These are phyloP conservation scores for Glebionis coronaria DNA, from an alignment of 129 eudicot genomes.

Conservation along the genomic window DNA sequence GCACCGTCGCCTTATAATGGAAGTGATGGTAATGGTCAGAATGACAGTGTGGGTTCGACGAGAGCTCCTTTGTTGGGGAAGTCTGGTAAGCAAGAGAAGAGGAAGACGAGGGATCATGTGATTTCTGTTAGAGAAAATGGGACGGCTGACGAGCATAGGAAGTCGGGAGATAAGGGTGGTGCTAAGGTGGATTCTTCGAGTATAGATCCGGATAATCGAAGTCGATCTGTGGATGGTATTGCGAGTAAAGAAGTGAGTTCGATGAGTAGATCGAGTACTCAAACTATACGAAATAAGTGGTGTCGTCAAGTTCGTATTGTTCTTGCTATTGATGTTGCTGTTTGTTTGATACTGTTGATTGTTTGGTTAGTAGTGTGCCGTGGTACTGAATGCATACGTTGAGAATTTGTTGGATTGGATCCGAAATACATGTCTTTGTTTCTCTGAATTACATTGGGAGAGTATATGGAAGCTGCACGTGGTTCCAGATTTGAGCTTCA, in stretches of 20 bases:
- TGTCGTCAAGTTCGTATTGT: slow-evolving; percentile 72
- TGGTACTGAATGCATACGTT: slow-evolving; percentile 54
- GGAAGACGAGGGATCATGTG: slow-evolving; percentile 59
- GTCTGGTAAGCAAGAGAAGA: slow-evolving; percentile 48
- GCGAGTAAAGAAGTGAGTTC: slow-evolving; percentile 45
- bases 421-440: slow-evolving; percentile 11
- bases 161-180: slow-evolving; percentile 45
- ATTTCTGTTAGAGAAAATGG: slow-evolving; percentile 59
- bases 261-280: slow-evolving; percentile 45
- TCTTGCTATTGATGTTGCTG: slow-evolving; percentile 62
- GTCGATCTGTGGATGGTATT: slow-evolving; percentile 31
- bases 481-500: slow-evolving; percentile 26
- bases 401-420: slow-evolving; percentile 18
- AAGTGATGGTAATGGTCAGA: slow-evolving; percentile 26
- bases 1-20: slow-evolving; percentile 28
- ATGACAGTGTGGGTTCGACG: slow-evolving; percentile 42
- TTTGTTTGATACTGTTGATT: slow-evolving; percentile 51
- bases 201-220: slow-evolving; percentile 35
- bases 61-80: slow-evolving; percentile 76
- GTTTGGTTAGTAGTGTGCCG: slow-evolving; percentile 71
- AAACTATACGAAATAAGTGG: slow-evolving; percentile 50
- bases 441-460: slow-evolving; percentile 22
- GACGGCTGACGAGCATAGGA: slow-evolving; percentile 48
- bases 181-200: slow-evolving; percentile 34
- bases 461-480: slow-evolving; percentile 35